A percentile compares a stretch with the other conserved stretches of the same genome.
These are phyloP conservation scores for Bassia scoparia DNA, from an alignment of 148 eudicot species.

Conservation along the genomic window DNA sequence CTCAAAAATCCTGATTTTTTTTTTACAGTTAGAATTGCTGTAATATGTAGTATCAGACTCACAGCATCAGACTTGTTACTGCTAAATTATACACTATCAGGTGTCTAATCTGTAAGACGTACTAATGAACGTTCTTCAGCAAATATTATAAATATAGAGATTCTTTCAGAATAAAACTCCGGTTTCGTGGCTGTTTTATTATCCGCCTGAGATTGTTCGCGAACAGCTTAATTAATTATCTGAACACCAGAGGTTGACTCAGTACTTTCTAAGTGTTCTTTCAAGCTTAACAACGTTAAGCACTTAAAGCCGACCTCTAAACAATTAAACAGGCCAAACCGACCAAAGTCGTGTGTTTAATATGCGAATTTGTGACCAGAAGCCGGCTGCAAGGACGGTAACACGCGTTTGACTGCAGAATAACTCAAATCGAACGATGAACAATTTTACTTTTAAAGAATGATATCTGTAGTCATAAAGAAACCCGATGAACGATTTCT, in stretches of 20 bases:
- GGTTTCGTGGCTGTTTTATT: neutral
- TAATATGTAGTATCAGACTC: no score
- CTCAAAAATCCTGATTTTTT: constrained; percentile 33
- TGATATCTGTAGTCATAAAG: neutral
- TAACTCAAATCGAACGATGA: neutral
- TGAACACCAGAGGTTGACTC: neutral
- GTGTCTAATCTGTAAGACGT: no score
- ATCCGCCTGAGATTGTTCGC: neutral
- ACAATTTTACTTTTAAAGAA: neutral
- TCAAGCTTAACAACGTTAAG: neutral
- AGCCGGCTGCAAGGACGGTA: neutral
- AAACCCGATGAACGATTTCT: neutral
- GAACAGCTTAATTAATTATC: neutral
- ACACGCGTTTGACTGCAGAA: neutral
- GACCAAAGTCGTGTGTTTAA: neutral
- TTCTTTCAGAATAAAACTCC: neutral
- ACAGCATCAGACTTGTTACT: constrained; percentile 5
- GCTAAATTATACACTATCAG: neutral
- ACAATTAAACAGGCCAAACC: neutral
- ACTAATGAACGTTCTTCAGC: neutral
- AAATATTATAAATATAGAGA: neutral
- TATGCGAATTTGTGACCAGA: neutral
- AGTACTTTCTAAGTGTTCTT: neutral
- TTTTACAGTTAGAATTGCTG: neutral
- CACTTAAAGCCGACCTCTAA: neutral